Evolutionary conservation across 768 basidiomycete species (phyloP).

Genomic region (Pholiota molesta): DNA sequence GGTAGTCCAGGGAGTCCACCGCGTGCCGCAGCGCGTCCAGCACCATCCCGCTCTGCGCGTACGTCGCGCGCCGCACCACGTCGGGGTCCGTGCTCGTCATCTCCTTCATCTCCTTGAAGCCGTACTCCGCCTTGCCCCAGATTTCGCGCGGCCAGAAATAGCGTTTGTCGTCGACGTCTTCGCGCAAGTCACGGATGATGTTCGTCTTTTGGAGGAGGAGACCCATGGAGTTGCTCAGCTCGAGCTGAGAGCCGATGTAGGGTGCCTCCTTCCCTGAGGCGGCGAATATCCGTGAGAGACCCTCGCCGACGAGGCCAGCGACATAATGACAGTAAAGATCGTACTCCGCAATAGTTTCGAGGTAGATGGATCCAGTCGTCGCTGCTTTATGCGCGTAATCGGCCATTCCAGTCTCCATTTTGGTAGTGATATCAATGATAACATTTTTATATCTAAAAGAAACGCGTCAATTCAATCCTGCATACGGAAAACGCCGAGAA

Average conservation of each 20-base stretch:
- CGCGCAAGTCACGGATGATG: constrained; percentile 93
- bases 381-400: constrained; percentile 89
- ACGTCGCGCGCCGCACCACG: constrained; percentile 67
- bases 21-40: constrained; percentile 86
- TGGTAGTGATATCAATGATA: constrained; percentile 80
- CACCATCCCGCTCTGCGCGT: constrained; percentile 87
- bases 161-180: constrained; percentile 83
- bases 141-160: constrained; percentile 96
- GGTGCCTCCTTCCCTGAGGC: constrained; percentile 81
- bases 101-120: constrained; percentile 73
- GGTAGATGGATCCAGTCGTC: constrained; percentile 65
- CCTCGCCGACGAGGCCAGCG: constrained; percentile 96
- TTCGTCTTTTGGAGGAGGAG: constrained; percentile 96
- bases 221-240: constrained; percentile 94
- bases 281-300: constrained; percentile 85
- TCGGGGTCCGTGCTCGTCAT: constrained; percentile 52
- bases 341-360: constrained; percentile 82
- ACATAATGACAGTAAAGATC: constrained; percentile 99
- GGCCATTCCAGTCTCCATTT: constrained; percentile 96
- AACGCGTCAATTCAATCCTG: no score
- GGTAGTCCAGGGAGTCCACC: constrained; percentile 87
- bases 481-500: no score
- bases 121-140: constrained; percentile 68
- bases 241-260: constrained; percentile 79
- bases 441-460: constrained; percentile 67